Evolutionary conservation across 192 early-diverging fungal genomes (phyloP).

Genomic region (Umbelopsis vinacea): DNA sequence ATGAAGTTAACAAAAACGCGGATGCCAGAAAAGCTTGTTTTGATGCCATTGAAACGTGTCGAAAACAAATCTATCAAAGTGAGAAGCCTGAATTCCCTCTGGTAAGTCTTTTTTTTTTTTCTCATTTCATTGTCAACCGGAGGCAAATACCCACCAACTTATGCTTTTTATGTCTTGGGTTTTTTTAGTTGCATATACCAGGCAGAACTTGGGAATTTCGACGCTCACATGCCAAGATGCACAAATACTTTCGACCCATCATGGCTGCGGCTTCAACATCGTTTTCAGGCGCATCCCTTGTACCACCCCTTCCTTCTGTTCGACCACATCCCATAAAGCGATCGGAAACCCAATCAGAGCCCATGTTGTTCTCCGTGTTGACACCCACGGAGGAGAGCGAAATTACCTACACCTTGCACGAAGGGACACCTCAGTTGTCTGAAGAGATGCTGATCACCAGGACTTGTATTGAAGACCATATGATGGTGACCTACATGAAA

Average conservation of each 20-base stretch:
- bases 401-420: constrained; percentile 35
- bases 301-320: background rate
- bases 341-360: background rate
- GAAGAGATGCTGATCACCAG: constrained; percentile 41
- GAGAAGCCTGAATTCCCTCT: constrained; percentile 37
- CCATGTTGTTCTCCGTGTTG: constrained; percentile 8
- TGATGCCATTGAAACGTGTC: constrained; percentile 36
- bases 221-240: background rate
- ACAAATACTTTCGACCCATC: constrained; percentile 10
- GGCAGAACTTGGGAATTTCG: constrained; percentile 41
- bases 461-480: constrained; percentile 46
- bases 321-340: background rate
- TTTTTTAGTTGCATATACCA: constrained; percentile 26
- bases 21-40: constrained; percentile 35
- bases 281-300: background rate
- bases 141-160: too few species aligned
- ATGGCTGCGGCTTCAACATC: constrained; percentile 9
- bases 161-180: too few species aligned
- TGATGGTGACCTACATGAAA: constrained; percentile 41
- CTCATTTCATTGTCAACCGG: too few species aligned
- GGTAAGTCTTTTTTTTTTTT: background rate
- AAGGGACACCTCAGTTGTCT: constrained; percentile 28
- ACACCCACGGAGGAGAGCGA: constrained; percentile 16
- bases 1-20: constrained; percentile 35
- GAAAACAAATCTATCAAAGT: constrained; percentile 37